Percentiles rank a stretch among this genome's conserved stretches.
phyloP scores from a whole-genome alignment of 352 stramenopile genomes.

The Phytophthora chlamydospora region DNA sequence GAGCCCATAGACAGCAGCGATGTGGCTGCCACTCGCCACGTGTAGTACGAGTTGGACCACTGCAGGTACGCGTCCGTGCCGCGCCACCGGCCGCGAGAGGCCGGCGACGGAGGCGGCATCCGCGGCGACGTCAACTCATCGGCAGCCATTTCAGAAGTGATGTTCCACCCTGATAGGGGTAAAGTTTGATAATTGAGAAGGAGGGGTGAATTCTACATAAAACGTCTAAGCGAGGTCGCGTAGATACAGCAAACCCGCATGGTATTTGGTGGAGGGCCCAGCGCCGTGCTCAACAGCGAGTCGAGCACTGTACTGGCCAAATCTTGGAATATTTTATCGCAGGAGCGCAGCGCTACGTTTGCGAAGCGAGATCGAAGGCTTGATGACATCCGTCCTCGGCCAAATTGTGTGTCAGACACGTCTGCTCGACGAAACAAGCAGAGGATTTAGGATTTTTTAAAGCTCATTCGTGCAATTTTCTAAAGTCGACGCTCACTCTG shows the following conservation, averaged over 20 bases:
- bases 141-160: slow-evolving; percentile 21
- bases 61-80: slow-evolving; percentile 56
- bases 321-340: too few species aligned
- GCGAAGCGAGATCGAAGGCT: too few species aligned
- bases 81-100: slow-evolving; percentile 27
- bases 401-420: not conserved
- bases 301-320: too few species aligned
- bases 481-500: too few species aligned
- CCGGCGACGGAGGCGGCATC: slow-evolving; percentile 1
- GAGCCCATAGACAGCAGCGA: slow-evolving; percentile 54
- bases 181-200: not conserved
- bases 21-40: slow-evolving; percentile 55
- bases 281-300: too few species aligned
- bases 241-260: too few species aligned
- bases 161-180: slow-evolving; percentile 5
- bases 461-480: too few species aligned
- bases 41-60: slow-evolving; percentile 78
- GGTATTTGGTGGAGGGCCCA: too few species aligned
- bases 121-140: not conserved
- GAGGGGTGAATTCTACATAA: too few species aligned
- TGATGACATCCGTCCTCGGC: too few species aligned
- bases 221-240: too few species aligned
- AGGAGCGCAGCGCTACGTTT: not conserved
- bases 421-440: slow-evolving; percentile 10
- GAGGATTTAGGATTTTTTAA: not conserved